Base-by-base conservation (phyloP, 2,329 filamentous ascomycete genomes). In the Exophiala sideris region DNA sequence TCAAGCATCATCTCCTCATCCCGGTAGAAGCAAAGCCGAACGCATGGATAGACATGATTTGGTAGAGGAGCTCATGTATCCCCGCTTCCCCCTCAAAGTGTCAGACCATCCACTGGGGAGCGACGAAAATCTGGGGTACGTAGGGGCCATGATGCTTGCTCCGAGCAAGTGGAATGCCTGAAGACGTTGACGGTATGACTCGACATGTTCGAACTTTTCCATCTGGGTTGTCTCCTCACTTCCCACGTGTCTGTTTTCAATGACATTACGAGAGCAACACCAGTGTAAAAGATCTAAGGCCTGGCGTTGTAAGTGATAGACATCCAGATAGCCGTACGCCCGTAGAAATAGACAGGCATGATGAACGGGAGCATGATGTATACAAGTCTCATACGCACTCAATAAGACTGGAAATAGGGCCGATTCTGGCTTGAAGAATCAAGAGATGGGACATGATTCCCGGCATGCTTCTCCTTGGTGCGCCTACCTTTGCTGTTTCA, bases 1-100 rank as follows among this genome's bases (percentile, higher is more conserved):
- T 2, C 12, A 47, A 16, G 5, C 20, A 39, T 29, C 11, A 24
- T 44, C 52, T 52, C 35, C 46, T 50, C 48, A 46, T 47, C 10
- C 14, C 33, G 21, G 34, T 18, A 12, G 38, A 41, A 55, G 48
- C 56, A 42, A 51, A 51, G 36, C 52, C 48, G 51, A 34, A n/a
- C n/a, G 20, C 35, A 44, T 40, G 21, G 21, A 29, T 14, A 16
- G 34, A 44, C 12, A 20, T 38, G 36, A 16, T 40, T 38, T 50
- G 56, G 47, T 35, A 46, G 34, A 46, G 50, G 40, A n/a, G 20
- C 16, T 12, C 48, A 32, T 24, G 36, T 24, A 36, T 51, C 56
- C 51, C 56, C 56, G 51, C 56, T 45, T 55, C 51, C 56, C 56
- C 55, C 50, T 50, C 40, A 53, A 36, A 34, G 32, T 34, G 18